Conservation (phyloP, 1,139 yeast species). For the Sporopachydermia cereana region DNA sequence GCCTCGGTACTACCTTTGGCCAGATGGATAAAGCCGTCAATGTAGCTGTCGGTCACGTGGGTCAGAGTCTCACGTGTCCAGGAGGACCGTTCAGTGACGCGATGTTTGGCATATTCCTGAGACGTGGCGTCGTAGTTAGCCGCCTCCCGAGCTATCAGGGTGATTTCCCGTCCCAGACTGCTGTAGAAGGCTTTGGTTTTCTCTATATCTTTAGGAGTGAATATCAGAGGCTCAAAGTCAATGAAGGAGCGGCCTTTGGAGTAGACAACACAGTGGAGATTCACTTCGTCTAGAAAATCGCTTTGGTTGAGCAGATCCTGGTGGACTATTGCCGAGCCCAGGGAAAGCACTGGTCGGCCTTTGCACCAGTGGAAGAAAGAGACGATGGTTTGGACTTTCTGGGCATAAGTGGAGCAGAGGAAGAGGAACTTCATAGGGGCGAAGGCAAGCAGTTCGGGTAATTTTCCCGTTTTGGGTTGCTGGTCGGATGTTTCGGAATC, state of each 20-base stretch:
- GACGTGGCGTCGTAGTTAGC: constrained; percentile 1
- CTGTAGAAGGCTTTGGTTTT: background rate
- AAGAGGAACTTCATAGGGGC: background rate
- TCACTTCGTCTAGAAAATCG: background rate
- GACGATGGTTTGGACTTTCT: background rate
- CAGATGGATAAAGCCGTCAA: background rate
- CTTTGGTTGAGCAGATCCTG: background rate
- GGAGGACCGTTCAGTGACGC: background rate
- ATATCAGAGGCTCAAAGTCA: constrained; percentile 4
- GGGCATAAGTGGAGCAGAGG: background rate
- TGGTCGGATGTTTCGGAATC: background rate
- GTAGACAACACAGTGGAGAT: background rate
- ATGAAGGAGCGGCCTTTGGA: background rate
- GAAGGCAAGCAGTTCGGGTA: background rate
- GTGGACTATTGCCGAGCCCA: background rate
- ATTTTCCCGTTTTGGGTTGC: no score
- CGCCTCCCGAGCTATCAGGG: background rate
- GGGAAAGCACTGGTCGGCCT: background rate
- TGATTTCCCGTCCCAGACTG: background rate
- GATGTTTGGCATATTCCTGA: background rate
- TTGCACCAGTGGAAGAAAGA: constrained; percentile 4
- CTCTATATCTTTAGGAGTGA: background rate
- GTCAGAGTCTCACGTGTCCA: background rate
- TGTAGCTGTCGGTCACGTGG: background rate
- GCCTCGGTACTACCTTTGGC: background rate